Evolutionary conservation across 176 grass and related monocot species (phyloP).

Genomic region (Thalia dealbata): DNA sequence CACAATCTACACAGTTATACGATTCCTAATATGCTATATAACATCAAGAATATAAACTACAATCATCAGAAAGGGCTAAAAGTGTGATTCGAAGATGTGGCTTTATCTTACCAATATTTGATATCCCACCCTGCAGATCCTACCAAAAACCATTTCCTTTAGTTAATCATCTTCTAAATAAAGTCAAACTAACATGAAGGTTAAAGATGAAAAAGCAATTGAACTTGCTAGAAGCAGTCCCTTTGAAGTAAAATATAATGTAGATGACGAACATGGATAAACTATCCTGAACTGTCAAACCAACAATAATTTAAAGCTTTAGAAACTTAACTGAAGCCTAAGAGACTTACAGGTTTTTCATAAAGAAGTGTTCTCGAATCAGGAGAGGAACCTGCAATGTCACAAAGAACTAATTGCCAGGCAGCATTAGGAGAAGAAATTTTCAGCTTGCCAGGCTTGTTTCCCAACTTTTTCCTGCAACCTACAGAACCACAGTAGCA

Average conservation of each 20-base stretch:
- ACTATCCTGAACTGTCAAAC: neutral
- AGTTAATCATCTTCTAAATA: neutral
- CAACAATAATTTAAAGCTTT: neutral
- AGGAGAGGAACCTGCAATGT: conserved; percentile 8
- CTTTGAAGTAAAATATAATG: too few relatives aligned
- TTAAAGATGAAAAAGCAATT: neutral
- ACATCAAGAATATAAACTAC: neutral
- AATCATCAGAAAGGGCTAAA: neutral
- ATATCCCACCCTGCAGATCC: conserved; percentile 13
- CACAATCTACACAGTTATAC: neutral
- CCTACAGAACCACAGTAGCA: conserved; percentile 27
- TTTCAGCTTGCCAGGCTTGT: conserved; percentile 19
- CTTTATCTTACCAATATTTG: conserved; percentile 9
- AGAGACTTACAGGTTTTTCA: conserved; percentile 6
- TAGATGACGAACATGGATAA: too few relatives aligned
- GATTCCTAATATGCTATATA: neutral
- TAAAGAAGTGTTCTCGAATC: neutral
- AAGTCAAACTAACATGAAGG: neutral
- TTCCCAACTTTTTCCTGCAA: conserved; percentile 25
- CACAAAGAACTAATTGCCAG: conserved; percentile 6
- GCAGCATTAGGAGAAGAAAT: conserved; percentile 5
- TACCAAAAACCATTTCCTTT: neutral
- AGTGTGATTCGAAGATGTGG: neutral
- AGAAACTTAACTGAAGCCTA: neutral
- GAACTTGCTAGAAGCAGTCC: neutral